Evolutionary conservation across 345 rosid genomes (phyloP).

Genomic region (Erucastrum elatum): DNA sequence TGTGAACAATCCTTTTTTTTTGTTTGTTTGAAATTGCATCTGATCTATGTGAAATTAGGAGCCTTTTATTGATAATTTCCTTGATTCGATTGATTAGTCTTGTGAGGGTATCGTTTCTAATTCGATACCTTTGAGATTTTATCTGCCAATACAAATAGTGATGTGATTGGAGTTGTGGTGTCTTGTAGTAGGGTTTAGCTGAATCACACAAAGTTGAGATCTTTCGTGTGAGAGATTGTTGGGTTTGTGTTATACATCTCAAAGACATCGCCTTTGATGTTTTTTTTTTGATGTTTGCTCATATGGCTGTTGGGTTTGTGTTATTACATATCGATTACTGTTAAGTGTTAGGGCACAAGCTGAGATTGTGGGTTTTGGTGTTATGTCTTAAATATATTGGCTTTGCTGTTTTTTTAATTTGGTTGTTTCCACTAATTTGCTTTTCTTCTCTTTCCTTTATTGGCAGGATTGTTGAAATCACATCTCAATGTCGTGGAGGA

Average conservation of each 20-base stretch:
- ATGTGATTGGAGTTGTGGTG: not conserved
- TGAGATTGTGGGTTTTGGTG: not conserved
- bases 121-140: too few species aligned
- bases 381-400: not conserved
- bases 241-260: too few species aligned
- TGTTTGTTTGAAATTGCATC: not conserved
- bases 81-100: not conserved
- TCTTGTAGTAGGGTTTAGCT: not conserved
- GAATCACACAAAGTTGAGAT: too few species aligned
- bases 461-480: conserved; percentile 12
- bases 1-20: not conserved
- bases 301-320: not conserved
- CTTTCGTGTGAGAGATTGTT: too few species aligned
- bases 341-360: too few species aligned
- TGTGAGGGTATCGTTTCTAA: not conserved
- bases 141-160: too few species aligned
- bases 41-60: not conserved
- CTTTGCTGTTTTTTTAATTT: not conserved
- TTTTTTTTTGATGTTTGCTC: too few species aligned
- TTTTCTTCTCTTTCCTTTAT: conserved; percentile 4
- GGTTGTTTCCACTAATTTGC: conserved; percentile 11
- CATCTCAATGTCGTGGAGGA: conserved; percentile 12
- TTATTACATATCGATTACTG: too few species aligned
- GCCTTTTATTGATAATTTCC: not conserved
- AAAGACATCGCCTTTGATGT: too few species aligned